phyloP scores from a whole-genome alignment of 345 rosid species.

The Camelina laxa region DNA sequence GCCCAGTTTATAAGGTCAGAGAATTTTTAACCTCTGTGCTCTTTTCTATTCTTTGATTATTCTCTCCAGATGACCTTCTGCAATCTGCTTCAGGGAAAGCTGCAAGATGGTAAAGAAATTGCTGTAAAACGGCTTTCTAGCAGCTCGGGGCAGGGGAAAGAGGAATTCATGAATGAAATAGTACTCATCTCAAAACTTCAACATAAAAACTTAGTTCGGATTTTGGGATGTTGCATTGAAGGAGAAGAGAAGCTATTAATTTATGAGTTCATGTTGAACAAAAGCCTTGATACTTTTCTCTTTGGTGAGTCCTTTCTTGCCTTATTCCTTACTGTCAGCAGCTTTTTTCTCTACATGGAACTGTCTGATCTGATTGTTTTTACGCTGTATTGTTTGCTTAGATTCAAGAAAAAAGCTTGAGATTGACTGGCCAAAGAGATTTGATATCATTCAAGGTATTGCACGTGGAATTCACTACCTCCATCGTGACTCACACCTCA shows the following conservation, averaged over 20 bases:
- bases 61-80: not conserved
- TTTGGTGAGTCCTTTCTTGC: slow-evolving; percentile 46
- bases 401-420: slow-evolving; percentile 24
- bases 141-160: slow-evolving; percentile 52
- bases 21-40: not conserved
- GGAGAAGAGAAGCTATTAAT: slow-evolving; percentile 53
- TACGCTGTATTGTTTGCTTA: not conserved
- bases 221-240: slow-evolving; percentile 61
- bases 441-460: slow-evolving; percentile 33
- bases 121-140: slow-evolving; percentile 56
- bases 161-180: slow-evolving; percentile 55
- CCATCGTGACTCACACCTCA: slow-evolving; percentile 39
- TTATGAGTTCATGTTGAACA: slow-evolving; percentile 63
- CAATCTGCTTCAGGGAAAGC: slow-evolving; percentile 42
- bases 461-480: slow-evolving; percentile 37
- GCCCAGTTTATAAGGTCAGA: slow-evolving; percentile 43
- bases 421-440: slow-evolving; percentile 36
- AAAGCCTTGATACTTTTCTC: slow-evolving; percentile 57
- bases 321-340: not conserved
- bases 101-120: slow-evolving; percentile 51
- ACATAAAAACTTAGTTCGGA: slow-evolving; percentile 64
- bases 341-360: not conserved
- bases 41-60: not conserved
- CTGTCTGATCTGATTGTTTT: not conserved
- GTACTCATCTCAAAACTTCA: slow-evolving; percentile 59